Percentiles rank a stretch among this genome's conserved stretches.
phyloP scores from a whole-genome alignment of 2,329 filamentous ascomycete genomes.

The Biscogniauxia marginata region DNA sequence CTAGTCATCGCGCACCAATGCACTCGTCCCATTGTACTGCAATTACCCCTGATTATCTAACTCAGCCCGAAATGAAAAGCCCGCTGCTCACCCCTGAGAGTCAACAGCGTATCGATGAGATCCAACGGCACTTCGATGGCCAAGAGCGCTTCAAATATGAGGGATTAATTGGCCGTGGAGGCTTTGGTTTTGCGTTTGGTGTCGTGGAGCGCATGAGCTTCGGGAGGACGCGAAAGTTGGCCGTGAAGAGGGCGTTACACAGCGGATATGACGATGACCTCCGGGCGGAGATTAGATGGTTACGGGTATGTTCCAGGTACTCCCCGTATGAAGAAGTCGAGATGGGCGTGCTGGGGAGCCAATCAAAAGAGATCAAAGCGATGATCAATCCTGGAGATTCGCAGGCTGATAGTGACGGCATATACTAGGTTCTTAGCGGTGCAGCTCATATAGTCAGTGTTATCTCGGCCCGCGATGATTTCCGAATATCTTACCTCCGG shows the following conservation, averaged over 20 bases:
- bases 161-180: constrained; percentile 2
- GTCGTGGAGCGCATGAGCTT: not conserved
- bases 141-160: constrained; percentile 1
- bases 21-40: no score
- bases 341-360: no score
- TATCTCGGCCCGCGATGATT: constrained; percentile 5
- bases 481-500: no score
- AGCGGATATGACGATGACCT: not conserved
- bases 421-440: constrained; percentile 10
- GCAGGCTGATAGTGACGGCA: no score
- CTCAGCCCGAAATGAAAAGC: no score
- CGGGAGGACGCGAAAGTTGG: not conserved
- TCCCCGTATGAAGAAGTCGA: no score
- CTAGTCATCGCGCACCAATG: no score
- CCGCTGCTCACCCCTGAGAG: no score
- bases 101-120: not conserved
- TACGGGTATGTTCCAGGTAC: constrained; percentile 13
- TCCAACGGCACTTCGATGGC: constrained; percentile 7
- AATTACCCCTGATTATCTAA: no score
- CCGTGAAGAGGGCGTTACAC: constrained; percentile 8
- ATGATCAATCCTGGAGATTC: no score
- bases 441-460: constrained; percentile 11
- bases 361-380: no score
- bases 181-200: constrained; percentile 3
- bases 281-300: constrained; percentile 2